phyloP scores from a whole-genome alignment of 768 basidiomycete species.

The Phlebiopsis gigantea region DNA sequence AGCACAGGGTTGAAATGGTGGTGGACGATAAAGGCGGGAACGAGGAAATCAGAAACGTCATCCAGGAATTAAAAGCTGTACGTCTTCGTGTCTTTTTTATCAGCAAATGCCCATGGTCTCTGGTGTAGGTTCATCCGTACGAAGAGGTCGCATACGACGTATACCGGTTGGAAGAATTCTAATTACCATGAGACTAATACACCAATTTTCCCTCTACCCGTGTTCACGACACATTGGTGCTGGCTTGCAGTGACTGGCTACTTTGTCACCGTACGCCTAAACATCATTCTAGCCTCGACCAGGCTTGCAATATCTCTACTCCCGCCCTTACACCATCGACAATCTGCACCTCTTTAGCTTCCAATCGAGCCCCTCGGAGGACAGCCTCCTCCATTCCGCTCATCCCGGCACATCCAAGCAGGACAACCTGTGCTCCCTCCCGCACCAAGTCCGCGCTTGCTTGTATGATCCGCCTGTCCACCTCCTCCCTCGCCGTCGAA shows the following conservation, averaged over 20 bases:
- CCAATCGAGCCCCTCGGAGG: constrained; percentile 6
- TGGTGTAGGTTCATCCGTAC: constrained; percentile 46
- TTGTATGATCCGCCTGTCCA: constrained; percentile 20
- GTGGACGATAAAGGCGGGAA: constrained; percentile 34
- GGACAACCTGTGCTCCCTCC: constrained; percentile 14
- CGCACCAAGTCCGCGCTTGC: constrained; percentile 23
- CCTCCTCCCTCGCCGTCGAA: constrained; percentile 19
- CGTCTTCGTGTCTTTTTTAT: constrained; percentile 10
- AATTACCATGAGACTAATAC: constrained; percentile 9
- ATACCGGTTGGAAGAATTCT: constrained; percentile 42
- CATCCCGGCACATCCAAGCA: constrained; percentile 23
- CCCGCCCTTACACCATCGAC: constrained; percentile 19
- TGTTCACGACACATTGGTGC: background rate
- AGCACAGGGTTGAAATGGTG: constrained; percentile 48
- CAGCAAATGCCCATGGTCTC: background rate
- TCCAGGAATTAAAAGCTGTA: constrained; percentile 44
- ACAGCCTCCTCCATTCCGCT: constrained; percentile 23
- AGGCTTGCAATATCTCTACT: constrained; percentile 15
- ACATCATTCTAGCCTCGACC: background rate
- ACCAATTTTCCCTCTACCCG: background rate
- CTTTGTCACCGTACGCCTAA: too few relatives aligned
- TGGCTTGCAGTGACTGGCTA: too few relatives aligned
- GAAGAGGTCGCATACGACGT: constrained; percentile 57
- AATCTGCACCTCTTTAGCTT: constrained; percentile 11
- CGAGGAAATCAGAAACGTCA: constrained; percentile 33